Conservation (phyloP, 495 filamentous ascomycete species). For the Tuber melanosporum region DNA sequence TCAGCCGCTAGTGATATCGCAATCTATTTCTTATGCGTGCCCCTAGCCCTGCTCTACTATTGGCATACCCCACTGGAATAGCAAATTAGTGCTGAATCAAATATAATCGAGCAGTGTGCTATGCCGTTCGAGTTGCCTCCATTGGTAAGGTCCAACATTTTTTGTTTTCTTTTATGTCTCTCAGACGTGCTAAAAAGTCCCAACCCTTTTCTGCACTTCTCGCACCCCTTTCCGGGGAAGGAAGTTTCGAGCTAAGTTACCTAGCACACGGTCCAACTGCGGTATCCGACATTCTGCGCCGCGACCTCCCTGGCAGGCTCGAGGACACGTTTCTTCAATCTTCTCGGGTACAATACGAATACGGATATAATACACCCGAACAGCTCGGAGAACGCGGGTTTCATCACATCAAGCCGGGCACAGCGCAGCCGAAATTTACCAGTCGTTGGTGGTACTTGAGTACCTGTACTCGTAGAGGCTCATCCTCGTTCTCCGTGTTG, state of each 20-base stretch:
- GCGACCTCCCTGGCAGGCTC: neutral
- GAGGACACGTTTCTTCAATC: neutral
- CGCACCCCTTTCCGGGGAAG: neutral
- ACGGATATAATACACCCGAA: neutral
- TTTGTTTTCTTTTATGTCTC: neutral
- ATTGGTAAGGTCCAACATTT: neutral
- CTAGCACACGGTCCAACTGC: neutral
- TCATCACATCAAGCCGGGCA: neutral
- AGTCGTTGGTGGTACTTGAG: neutral
- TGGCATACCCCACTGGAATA: neutral
- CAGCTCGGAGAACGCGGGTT: neutral
- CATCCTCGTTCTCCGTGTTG: neutral
- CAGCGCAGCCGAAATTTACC: neutral
- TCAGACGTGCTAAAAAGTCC: neutral
- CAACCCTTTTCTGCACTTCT: neutral
- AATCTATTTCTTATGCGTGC: neutral
- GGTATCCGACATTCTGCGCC: neutral
- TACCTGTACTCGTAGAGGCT: neutral
- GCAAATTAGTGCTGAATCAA: neutral
- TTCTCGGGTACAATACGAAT: neutral
- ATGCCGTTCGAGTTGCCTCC: neutral
- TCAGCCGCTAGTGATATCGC: neutral
- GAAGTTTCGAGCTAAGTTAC: neutral
- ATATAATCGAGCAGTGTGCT: neutral
- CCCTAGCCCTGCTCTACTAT: neutral